Conservation (phyloP, 352 stramenopile genomes). For the Pythium plurisporium region DNA sequence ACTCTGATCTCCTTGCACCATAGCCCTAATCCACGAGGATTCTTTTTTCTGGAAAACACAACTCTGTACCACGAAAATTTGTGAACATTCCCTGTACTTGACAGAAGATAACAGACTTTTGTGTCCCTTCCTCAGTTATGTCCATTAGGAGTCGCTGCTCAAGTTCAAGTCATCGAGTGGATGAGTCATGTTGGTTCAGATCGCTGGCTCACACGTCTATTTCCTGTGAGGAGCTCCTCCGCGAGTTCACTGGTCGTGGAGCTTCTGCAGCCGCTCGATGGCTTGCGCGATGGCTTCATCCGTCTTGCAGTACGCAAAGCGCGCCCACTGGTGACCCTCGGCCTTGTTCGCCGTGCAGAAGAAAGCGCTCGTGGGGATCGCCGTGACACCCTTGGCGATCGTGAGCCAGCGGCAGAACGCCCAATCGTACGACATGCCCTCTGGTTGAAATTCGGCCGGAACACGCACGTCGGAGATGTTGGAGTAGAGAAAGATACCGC, state of each 20-base stretch:
- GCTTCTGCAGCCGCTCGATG: conserved; percentile 51
- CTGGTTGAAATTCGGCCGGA: conserved; percentile 38
- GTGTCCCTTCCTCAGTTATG: no score
- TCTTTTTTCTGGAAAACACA: conserved; percentile 15
- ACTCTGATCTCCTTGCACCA: background rate
- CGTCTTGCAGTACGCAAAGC: conserved; percentile 97
- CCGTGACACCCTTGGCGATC: conserved; percentile 86
- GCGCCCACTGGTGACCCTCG: conserved; percentile 67
- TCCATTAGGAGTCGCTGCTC: background rate
- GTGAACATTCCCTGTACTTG: background rate
- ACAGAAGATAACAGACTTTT: background rate
- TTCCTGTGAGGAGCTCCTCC: background rate
- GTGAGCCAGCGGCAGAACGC: conserved; percentile 92
- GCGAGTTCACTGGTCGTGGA: background rate
- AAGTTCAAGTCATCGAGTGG: background rate
- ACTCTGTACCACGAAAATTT: background rate
- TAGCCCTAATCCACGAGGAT: conserved; percentile 19
- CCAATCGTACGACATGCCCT: conserved; percentile 84
- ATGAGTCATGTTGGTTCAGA: no score
- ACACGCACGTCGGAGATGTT: conserved; percentile 70
- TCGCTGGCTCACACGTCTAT: background rate
- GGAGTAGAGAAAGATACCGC: conserved; percentile 79
- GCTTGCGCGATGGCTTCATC: conserved; percentile 89
- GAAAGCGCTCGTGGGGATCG: conserved; percentile 91
- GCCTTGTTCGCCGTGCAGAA: conserved; percentile 82